Conservation (phyloP, 2,329 filamentous ascomycete species). For the Metarhizium album region DNA sequence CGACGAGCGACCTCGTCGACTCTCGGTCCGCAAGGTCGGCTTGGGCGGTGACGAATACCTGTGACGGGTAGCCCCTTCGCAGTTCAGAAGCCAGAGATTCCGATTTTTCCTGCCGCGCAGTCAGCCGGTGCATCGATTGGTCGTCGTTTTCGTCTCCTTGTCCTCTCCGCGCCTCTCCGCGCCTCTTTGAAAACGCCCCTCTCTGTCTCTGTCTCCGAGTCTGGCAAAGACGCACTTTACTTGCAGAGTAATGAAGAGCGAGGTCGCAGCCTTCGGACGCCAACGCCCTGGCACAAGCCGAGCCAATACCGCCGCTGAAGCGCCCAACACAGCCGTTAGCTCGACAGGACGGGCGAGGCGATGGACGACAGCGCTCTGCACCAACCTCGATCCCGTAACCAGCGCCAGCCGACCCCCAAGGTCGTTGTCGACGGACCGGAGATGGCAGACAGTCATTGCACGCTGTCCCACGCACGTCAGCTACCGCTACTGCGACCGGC, state of each 20-base stretch:
- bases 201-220: background rate
- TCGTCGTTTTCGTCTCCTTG: too few species aligned
- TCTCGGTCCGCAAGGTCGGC: slow-evolving; percentile 6
- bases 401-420: slow-evolving; percentile 2
- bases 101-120: slow-evolving; percentile 2
- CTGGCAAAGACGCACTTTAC: slow-evolving; percentile 1
- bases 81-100: slow-evolving; percentile 1
- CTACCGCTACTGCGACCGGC: too few species aligned
- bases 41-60: slow-evolving; percentile 1
- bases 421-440: slow-evolving; percentile 3
- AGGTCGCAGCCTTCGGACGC: slow-evolving; percentile 7
- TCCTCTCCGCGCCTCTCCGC: too few species aligned
- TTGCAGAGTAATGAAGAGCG: slow-evolving; percentile 6
- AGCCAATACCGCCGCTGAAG: slow-evolving; percentile 6
- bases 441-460: background rate
- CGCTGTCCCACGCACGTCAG: too few species aligned
- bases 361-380: background rate
- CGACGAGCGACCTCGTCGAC: slow-evolving; percentile 3
- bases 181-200: background rate
- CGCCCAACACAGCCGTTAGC: background rate
- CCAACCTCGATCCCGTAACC: slow-evolving; percentile 7
- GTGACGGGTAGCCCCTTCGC: background rate
- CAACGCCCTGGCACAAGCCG: slow-evolving; percentile 4
- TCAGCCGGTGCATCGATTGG: background rate
- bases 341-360: background rate